Percentiles rank a stretch among this genome's conserved stretches.
Conservation (phyloP, 495 filamentous ascomycete species). For the Pyrenopolyporus hunteri region DNA sequence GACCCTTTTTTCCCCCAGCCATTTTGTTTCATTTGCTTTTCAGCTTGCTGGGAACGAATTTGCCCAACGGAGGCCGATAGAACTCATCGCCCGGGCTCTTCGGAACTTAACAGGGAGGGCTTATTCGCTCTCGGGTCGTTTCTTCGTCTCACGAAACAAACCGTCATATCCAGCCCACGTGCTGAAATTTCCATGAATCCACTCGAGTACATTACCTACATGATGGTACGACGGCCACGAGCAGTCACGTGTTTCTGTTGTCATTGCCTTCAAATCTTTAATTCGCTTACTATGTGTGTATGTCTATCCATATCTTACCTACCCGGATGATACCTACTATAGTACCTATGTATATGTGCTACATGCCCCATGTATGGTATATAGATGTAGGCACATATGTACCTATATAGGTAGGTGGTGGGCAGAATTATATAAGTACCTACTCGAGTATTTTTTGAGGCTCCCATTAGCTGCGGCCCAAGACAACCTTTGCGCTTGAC, state of each 20-base stretch:
- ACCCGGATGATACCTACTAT: too few species aligned
- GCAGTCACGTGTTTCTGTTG: conserved; percentile 14
- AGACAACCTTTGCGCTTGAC: background rate
- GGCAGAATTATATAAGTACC: too few species aligned
- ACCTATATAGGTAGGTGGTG: too few species aligned
- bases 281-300: conserved; percentile 4
- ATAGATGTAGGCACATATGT: too few species aligned
- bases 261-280: conserved; percentile 3
- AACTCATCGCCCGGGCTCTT: conserved; percentile 2
- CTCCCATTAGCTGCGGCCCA: background rate
- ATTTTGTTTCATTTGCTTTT: conserved; percentile 29
- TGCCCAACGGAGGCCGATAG: background rate
- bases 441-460: too few species aligned
- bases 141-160: conserved; percentile 30
- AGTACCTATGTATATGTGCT: too few species aligned
- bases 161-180: conserved; percentile 24
- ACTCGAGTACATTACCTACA: conserved; percentile 4
- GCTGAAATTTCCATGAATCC: conserved; percentile 18
- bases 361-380: too few species aligned
- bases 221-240: conserved; percentile 6
- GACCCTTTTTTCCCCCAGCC: conserved; percentile 20
- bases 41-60: conserved; percentile 17
- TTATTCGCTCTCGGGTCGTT: conserved; percentile 12
- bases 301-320: too few species aligned
- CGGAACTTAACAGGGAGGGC: conserved; percentile 9